Conservation (phyloP, 495 filamentous ascomycete genomes). For the Jackrogersella minutella region DNA sequence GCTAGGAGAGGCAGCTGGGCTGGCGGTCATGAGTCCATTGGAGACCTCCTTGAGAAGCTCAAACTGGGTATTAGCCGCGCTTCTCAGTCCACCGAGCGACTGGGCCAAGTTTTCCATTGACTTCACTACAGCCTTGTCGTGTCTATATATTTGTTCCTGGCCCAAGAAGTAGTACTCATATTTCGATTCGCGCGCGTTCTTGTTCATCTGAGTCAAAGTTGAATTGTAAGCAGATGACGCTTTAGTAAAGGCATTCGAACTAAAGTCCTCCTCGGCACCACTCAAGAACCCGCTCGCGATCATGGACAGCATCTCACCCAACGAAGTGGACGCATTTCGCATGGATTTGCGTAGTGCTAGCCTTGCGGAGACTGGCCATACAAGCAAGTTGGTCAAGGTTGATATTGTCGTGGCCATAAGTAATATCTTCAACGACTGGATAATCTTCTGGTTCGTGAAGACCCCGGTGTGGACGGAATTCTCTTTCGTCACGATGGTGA, state of each 20-base stretch:
- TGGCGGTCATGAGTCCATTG: conserved; percentile 18
- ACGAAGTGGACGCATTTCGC: conserved; percentile 74
- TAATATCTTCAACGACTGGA: conserved; percentile 90
- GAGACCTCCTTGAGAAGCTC: conserved; percentile 72
- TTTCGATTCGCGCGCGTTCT: conserved; percentile 85
- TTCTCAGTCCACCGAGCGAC: conserved; percentile 88
- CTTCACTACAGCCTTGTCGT: conserved; percentile 81
- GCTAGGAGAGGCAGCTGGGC: conserved; percentile 42
- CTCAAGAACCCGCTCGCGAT: conserved; percentile 87
- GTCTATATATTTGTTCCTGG: conserved; percentile 79
- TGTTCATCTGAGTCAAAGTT: conserved; percentile 75
- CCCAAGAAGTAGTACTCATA: conserved; percentile 88
- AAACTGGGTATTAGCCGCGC: conserved; percentile 90
- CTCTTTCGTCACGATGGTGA: conserved; percentile 92
- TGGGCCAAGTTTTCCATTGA: conserved; percentile 89
- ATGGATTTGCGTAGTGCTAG: conserved; percentile 77
- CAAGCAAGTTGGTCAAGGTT: conserved; percentile 75
- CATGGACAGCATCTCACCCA: conserved; percentile 81
- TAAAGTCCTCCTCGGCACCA: conserved; percentile 81
- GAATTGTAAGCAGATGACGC: conserved; percentile 72
- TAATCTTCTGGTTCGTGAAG: conserved; percentile 82
- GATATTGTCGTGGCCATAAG: conserved; percentile 81
- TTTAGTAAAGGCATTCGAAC: conserved; percentile 66
- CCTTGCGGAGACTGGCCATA: conserved; percentile 85
- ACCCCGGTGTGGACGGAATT: conserved; percentile 81